Percentiles rank a stretch among this genome's conserved stretches.
phyloP scores from a whole-genome alignment of 768 basidiomycete species.

The Coprinopsis strossmayeri region DNA sequence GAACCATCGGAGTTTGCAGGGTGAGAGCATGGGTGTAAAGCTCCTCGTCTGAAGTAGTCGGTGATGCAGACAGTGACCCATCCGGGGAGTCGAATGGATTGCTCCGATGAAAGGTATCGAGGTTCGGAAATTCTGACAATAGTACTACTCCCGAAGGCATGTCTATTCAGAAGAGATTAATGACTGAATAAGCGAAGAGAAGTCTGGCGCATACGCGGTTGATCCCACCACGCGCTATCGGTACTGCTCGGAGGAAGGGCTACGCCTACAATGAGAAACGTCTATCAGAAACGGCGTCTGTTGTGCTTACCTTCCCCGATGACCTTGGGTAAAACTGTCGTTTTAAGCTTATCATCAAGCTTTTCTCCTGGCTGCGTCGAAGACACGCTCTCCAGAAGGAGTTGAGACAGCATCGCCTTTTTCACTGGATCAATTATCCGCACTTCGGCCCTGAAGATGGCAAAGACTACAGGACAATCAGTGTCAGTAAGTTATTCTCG shows the following conservation, averaged over 20 bases:
- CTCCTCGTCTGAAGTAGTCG: conserved; percentile 82
- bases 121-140: conserved; percentile 30
- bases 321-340: conserved; percentile 43
- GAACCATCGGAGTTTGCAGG: conserved; percentile 65
- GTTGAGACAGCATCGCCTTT: conserved; percentile 58
- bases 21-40: conserved; percentile 68
- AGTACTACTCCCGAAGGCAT: conserved; percentile 52
- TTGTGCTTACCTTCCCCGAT: conserved; percentile 36
- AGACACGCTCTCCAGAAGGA: conserved; percentile 61
- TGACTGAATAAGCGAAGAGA: conserved; percentile 3
- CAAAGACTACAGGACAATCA: conserved; percentile 59
- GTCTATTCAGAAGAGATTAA: conserved; percentile 27
- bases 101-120: conserved; percentile 24
- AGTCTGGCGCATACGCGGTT: conserved; percentile 44
- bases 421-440: conserved; percentile 75
- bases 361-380: conserved; percentile 59
- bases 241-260: conserved; percentile 86
- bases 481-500: conserved; percentile 2
- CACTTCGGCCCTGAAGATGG: conserved; percentile 71
- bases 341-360: conserved; percentile 64
- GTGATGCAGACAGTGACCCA: conserved; percentile 67
- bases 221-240: conserved; percentile 74
- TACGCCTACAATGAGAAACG: conserved; percentile 22
- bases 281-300: neutral
- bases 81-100: conserved; percentile 75